phyloP scores from a whole-genome alignment of 1,284 basidiomycete species.

The Tylopilus sp. region DNA sequence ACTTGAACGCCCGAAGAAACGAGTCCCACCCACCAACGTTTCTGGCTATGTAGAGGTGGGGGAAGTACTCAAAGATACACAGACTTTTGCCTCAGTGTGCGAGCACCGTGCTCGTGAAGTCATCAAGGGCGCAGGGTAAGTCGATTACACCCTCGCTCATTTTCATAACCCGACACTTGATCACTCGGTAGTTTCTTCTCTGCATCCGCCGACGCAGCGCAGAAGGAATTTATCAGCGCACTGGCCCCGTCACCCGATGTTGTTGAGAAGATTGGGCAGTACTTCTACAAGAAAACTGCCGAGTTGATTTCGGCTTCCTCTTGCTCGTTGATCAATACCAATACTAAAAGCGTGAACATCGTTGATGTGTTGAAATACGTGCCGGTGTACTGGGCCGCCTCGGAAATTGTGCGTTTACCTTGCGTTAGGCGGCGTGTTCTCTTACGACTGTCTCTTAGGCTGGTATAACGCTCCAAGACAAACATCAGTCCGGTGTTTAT shows the following conservation, averaged over 20 bases:
- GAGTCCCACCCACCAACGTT: constrained; percentile 33
- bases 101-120: constrained; percentile 47
- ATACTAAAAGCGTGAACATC: constrained; percentile 58
- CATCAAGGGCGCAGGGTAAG: constrained; percentile 55
- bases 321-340: constrained; percentile 50
- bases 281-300: constrained; percentile 60
- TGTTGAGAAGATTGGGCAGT: constrained; percentile 48
- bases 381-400: constrained; percentile 65
- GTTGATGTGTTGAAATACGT: constrained; percentile 67
- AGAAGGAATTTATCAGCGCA: constrained; percentile 46
- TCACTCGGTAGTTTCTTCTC: constrained; percentile 48
- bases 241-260: constrained; percentile 46
- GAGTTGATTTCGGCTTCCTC: constrained; percentile 52
- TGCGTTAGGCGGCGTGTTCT: neutral
- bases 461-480: constrained; percentile 70
- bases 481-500: constrained; percentile 52
- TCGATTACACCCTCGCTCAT: constrained; percentile 9
- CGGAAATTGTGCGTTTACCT: constrained; percentile 53
- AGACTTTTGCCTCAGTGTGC: constrained; percentile 48
- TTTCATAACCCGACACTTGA: neutral
- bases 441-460: constrained; percentile 41
- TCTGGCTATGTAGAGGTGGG: constrained; percentile 50
- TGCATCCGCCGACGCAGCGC: constrained; percentile 47
- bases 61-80: constrained; percentile 47
- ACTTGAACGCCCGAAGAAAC: constrained; percentile 42